Base-by-base conservation (phyloP, 1,139 yeast genomes). In the Taiozyma sp. region DNA sequence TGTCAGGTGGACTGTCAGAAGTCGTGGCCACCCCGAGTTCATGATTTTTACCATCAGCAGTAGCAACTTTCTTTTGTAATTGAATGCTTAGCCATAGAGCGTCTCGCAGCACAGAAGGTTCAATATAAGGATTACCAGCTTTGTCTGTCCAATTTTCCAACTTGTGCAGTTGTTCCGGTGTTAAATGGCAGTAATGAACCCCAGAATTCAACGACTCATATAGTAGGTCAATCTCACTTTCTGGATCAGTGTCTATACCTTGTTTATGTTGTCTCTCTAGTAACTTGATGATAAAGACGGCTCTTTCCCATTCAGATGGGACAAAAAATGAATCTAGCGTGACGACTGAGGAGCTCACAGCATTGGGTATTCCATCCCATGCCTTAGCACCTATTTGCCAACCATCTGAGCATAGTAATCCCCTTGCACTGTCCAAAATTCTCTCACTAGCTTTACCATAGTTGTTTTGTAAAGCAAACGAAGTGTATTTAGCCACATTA, bases 261-360 rank as follows among this genome's bases (percentile, higher is more conserved):
- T 14, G 9, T 16, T 44, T 40, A 29, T 54, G 56, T 30, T 70
- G 59, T 57, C 74, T 59, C 50, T 73, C 74, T 34, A 74, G 64
- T 38, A 75, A 55, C 48, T 66, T 70, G 49, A 75, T 69, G 7
- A 74, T 66, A 54, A 78, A 77, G 22, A 73, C 56, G 45, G 79
- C 76, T 48, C 84, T 64, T 46, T 76, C 81, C 79, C 80, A 76
- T 60, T 79, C 84, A 2, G 72, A 70, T 1, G 79, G 78, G 6
- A 78, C 78, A 59, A 73, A 79, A 54, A 79, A 79, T 16, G 74
- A 75, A 55, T 79, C 81, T 22, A 73, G 67, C 0, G 75, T 73
- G 7, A 78, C 68, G 6, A 77, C 75, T 28, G 73, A 74, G 0
- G 74, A 70, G 22, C 76, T 68, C 12, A 78, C 63, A 2, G 66